Evolutionary conservation across 495 filamentous ascomycete genomes (phyloP).

Genomic region (Aspergillus sparsus): DNA sequence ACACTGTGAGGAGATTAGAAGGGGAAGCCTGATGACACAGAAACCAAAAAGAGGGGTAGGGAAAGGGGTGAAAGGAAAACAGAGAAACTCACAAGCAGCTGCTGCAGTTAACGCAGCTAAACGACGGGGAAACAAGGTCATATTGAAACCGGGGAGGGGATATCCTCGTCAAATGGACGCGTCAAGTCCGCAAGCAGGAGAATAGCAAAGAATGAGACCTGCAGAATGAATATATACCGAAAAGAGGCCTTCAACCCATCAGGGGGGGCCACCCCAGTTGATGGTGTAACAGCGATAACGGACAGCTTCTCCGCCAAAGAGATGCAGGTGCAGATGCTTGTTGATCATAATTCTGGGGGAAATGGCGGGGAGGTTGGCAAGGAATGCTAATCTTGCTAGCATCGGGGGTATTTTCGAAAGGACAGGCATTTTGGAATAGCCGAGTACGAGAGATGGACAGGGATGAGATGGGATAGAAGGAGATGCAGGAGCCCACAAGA

Average conservation of each 20-base stretch:
- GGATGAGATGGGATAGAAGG: not conserved
- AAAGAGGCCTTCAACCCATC: not conserved
- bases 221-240: not conserved
- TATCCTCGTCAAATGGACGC: not conserved
- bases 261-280: not conserved
- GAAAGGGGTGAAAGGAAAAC: not conserved
- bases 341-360: not conserved
- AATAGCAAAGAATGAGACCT: not conserved
- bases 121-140: not conserved
- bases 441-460: not conserved
- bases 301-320: not conserved
- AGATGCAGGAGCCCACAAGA: not conserved
- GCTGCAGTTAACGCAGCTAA: constrained; percentile 11
- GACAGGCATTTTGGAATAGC: not conserved
- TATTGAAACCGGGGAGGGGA: not conserved
- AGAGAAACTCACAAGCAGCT: constrained; percentile 5
- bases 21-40: not conserved
- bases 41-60: no score
- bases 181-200: not conserved
- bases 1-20: constrained; percentile 11
- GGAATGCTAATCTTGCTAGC: not conserved
- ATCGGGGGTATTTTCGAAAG: not conserved
- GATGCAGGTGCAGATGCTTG: not conserved
- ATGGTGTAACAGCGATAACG: not conserved
- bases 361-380: not conserved